Conservation (phyloP, 108 stramenopile species). For the Skeletonema grethae region DNA sequence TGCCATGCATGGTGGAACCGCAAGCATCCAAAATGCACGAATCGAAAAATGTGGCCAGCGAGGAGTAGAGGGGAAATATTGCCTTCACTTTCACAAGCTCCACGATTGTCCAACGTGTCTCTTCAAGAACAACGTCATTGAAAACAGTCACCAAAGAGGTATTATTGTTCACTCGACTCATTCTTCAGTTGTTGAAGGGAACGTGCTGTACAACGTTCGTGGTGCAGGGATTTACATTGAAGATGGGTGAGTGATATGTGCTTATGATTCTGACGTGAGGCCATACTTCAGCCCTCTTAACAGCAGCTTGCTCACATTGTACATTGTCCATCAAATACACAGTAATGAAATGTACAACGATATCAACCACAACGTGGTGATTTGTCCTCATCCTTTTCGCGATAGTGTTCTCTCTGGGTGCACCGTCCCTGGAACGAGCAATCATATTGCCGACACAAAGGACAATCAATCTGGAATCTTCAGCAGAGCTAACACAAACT, state of each 20-base stretch:
- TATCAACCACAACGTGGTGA: conserved; percentile 57
- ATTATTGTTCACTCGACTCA: conserved; percentile 66
- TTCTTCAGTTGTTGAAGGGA: conserved; percentile 42
- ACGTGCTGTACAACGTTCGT: conserved; percentile 65
- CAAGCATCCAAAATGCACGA: conserved; percentile 47
- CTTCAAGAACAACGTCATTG: conserved; percentile 60
- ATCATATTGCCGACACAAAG: conserved; percentile 45
- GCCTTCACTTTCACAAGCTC: conserved; percentile 59
- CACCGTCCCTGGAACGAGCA: conserved; percentile 63
- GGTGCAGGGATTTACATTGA: conserved; percentile 66
- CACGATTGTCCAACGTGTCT: conserved; percentile 52
- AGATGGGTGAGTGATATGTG: conserved; percentile 26
- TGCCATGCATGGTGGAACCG: conserved; percentile 28
- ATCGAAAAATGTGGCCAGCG: conserved; percentile 69
- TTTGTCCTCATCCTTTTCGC: conserved; percentile 58
- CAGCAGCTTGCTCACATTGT: neutral
- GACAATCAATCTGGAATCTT: conserved; percentile 62
- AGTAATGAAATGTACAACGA: conserved; percentile 71
- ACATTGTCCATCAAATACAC: neutral
- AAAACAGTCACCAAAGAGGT: conserved; percentile 61
- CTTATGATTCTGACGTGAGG: neutral
- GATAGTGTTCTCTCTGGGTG: conserved; percentile 51
- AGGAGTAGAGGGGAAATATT: conserved; percentile 58
- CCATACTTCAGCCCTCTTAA: neutral
- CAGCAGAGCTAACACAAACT: conserved; percentile 42